Evolutionary conservation across 805 yeast species (phyloP), one percentile per base, ranked within the genome.

Genomic region (Candida piceae): DNA sequence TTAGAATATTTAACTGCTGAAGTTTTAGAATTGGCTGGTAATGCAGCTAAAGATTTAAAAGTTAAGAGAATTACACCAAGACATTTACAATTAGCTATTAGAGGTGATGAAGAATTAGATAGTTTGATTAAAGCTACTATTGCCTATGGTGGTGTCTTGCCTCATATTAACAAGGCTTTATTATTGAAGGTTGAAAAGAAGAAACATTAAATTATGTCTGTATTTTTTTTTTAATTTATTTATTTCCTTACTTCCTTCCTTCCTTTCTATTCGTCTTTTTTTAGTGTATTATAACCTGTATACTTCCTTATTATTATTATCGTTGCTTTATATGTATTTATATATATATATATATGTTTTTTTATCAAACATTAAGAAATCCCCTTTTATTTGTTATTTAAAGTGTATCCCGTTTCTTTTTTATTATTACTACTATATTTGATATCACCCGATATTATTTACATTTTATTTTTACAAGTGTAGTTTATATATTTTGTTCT

Each of bases 61-160:
- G 93, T 87, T 52, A 88, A 89, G 69, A 87, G 97, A 81, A 89
- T 89, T 62, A 88, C 96, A 15, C 97, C 97, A 57, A 85, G 97
- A 69, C 97, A 89, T 66, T 73, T 89, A 58, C 96, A 89, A 66
- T 76, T 89, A 57, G 97, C 97, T 45, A 89, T 89, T 58, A 86
- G 97, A 72, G 96, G 96, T 61, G 97, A 90, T 66, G 97, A 90
- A 66, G 97, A 90, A 68, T 79, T 90, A 64, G 96, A 89, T 70
- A 81, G 87, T 48, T 76, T 90, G 59, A 84, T 90, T 59, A 82
- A 86, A 67, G 95, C 96, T 41, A 90, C 97, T 41, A 90, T 90
- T 61, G 96, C 97, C 28, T 87, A 82, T 53, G 97, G 97, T 73
- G 97, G 97, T 80, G 97, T 90, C 38, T 72, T 90, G 63, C 97